phyloP scores from a whole-genome alignment of 2,329 filamentous ascomycete genomes.

The Xylariaceae sp. region DNA sequence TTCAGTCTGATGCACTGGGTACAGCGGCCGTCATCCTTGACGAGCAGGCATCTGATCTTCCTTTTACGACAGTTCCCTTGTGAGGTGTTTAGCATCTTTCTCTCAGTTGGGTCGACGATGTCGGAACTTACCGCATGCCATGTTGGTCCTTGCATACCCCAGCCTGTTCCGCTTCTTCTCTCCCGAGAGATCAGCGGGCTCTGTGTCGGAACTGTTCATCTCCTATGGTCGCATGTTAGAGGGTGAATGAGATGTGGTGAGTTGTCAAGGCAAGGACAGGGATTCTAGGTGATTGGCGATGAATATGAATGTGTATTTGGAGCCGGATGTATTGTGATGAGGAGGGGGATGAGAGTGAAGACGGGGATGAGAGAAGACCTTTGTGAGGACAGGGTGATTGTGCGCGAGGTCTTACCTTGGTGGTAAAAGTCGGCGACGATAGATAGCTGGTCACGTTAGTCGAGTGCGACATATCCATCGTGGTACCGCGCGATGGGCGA shows the following conservation, averaged over 20 bases:
- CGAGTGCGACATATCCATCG: slow-evolving; percentile 39
- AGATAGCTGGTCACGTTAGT: slow-evolving; percentile 34
- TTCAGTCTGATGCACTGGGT: slow-evolving; percentile 90
- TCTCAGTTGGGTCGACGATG: not conserved
- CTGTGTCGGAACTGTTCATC: slow-evolving; percentile 34
- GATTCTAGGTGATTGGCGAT: slow-evolving; percentile 36
- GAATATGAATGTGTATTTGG: slow-evolving; percentile 27
- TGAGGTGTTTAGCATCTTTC: slow-evolving; percentile 16
- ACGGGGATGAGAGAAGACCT: slow-evolving; percentile 11
- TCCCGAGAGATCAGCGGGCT: slow-evolving; percentile 34
- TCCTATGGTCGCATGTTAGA: slow-evolving; percentile 43
- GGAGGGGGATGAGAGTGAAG: slow-evolving; percentile 29
- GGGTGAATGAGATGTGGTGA: slow-evolving; percentile 48
- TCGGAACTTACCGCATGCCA: slow-evolving; percentile 79
- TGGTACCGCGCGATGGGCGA: slow-evolving; percentile 38
- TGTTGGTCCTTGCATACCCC: slow-evolving; percentile 90
- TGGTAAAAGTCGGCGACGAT: slow-evolving; percentile 26
- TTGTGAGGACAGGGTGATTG: slow-evolving; percentile 22
- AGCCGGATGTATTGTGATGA: slow-evolving; percentile 29
- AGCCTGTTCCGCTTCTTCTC: slow-evolving; percentile 76
- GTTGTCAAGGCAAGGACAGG: slow-evolving; percentile 35
- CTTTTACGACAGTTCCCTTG: slow-evolving; percentile 84
- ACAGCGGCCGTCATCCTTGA: slow-evolving; percentile 71
- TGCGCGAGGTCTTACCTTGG: slow-evolving; percentile 31
- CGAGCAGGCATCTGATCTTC: slow-evolving; percentile 86